These are phyloP conservation scores for Agaricus subrufescens DNA, from an alignment of 768 basidiomycete species.

Conservation along the genomic window DNA sequence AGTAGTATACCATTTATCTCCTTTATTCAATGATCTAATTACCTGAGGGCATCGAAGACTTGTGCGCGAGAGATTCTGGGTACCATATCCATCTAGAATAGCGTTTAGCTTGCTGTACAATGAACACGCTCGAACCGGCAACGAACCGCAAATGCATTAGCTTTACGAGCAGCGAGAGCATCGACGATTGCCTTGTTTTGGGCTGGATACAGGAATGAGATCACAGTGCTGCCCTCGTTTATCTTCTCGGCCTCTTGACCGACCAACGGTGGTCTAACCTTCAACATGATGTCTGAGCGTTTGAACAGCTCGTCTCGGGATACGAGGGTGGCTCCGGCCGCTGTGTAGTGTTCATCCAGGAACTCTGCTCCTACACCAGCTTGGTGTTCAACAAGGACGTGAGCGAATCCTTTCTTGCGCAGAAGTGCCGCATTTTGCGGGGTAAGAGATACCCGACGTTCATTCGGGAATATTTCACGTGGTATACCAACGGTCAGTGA, in stretches of 20 bases:
- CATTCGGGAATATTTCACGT: conserved; percentile 70
- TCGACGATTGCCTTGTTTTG: conserved; percentile 78
- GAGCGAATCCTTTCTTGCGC: conserved; percentile 77
- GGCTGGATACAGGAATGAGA: conserved; percentile 80
- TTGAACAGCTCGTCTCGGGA: conserved; percentile 65
- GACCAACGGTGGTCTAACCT: conserved; percentile 74
- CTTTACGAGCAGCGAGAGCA: conserved; percentile 55
- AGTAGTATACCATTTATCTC: background rate
- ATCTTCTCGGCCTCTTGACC: conserved; percentile 57
- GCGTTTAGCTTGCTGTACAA: background rate
- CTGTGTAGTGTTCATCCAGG: conserved; percentile 71
- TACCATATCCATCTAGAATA: conserved; percentile 75
- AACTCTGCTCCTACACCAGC: conserved; percentile 76
- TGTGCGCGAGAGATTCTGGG: conserved; percentile 89
- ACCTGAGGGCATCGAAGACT: conserved; percentile 87
- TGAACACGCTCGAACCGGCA: background rate
- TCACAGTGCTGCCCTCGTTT: conserved; percentile 72
- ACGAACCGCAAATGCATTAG: conserved; percentile 68
- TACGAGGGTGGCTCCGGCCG: conserved; percentile 77
- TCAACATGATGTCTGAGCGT: conserved; percentile 73
- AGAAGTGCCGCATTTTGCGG: conserved; percentile 73
- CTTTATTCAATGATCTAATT: conserved; percentile 10
- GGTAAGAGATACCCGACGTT: conserved; percentile 77
- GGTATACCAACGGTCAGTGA: conserved; percentile 74
- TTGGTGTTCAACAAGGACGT: conserved; percentile 67